Conservation (phyloP, 1,284 basidiomycete genomes). For the Ganoderma sinense region DNA sequence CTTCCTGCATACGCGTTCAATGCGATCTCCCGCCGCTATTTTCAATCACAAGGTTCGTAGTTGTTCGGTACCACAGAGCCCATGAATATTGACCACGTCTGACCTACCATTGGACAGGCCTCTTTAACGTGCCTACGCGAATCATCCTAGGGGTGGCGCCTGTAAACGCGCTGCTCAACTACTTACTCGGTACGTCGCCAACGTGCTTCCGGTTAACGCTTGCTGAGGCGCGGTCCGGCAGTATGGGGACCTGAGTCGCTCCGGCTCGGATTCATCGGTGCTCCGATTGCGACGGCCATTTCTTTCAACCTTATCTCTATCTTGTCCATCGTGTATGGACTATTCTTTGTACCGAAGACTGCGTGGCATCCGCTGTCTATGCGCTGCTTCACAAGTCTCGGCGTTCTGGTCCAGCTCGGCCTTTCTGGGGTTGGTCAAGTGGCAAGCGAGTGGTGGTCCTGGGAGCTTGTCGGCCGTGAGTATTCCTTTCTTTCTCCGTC, state of each 20-base stretch:
- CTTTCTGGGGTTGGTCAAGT: slow-evolving; percentile 78
- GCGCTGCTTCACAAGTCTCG: slow-evolving; percentile 74
- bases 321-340: slow-evolving; percentile 75
- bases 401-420: slow-evolving; percentile 78
- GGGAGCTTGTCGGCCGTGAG: slow-evolving; percentile 78
- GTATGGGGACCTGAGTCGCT: slow-evolving; percentile 86
- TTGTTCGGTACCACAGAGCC: slow-evolving; percentile 4
- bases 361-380: slow-evolving; percentile 87
- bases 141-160: slow-evolving; percentile 89
- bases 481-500: slow-evolving; percentile 21
- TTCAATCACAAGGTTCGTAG: slow-evolving; percentile 81
- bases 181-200: slow-evolving; percentile 67
- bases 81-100: not conserved
- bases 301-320: slow-evolving; percentile 88
- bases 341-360: slow-evolving; percentile 76
- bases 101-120: slow-evolving; percentile 49
- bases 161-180: slow-evolving; percentile 87
- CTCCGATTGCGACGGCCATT: slow-evolving; percentile 89
- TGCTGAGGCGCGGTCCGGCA: slow-evolving; percentile 33
- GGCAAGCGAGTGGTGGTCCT: slow-evolving; percentile 92
- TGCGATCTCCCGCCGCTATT: slow-evolving; percentile 80
- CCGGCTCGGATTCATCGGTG: slow-evolving; percentile 91
- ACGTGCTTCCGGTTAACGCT: not conserved
- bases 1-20: slow-evolving; percentile 91
- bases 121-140: slow-evolving; percentile 89